Evolutionary conservation across 73 alveolate species (phyloP).

Genomic region (Paraurostyla sp.): DNA sequence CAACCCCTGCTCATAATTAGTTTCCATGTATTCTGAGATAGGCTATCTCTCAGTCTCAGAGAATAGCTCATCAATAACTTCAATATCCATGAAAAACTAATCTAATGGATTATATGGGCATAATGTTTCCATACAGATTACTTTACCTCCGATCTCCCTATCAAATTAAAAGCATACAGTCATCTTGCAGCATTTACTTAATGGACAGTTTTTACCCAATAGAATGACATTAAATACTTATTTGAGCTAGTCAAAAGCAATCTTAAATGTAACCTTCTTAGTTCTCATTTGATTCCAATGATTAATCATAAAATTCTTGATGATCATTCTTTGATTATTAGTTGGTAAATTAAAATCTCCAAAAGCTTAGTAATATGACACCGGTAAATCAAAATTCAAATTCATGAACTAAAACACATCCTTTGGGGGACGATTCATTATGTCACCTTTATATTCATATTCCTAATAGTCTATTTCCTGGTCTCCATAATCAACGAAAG

Average conservation of each 20-base stretch:
- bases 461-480: neutral
- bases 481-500: constrained; percentile 50
- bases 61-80: neutral
- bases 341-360: constrained; percentile 50
- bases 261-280: constrained; percentile 35
- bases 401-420: constrained; percentile 36
- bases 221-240: constrained; percentile 54
- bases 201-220: constrained; percentile 67
- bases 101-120: constrained; percentile 69
- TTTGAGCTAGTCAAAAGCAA: constrained; percentile 41
- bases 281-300: constrained; percentile 19
- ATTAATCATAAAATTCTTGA: neutral
- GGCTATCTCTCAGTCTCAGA: neutral
- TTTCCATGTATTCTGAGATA: too few relatives aligned
- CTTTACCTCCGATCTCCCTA: constrained; percentile 65
- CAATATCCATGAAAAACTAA: constrained; percentile 51
- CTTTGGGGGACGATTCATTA: constrained; percentile 30
- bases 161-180: constrained; percentile 60
- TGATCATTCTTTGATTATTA: neutral
- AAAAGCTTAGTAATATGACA: neutral
- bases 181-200: constrained; percentile 68
- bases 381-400: constrained; percentile 35
- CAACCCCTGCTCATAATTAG: too few relatives aligned
- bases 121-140: constrained; percentile 72
- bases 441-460: constrained; percentile 18